A percentile compares a stretch with the other conserved stretches of the same genome.
Conservation (phyloP, 305 asterid species). For the Andrographis paniculata region DNA sequence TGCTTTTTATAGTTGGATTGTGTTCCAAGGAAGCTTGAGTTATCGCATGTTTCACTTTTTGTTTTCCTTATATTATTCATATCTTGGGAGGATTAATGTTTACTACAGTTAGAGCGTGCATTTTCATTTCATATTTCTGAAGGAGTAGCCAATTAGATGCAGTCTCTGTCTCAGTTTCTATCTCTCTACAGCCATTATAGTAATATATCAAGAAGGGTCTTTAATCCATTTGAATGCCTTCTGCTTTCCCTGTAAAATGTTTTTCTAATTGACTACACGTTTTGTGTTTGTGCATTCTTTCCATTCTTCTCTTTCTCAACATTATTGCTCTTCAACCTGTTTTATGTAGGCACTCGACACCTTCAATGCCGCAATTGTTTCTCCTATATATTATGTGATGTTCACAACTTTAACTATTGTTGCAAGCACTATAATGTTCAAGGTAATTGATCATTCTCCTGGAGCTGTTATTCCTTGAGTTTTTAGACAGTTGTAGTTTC, state of each 20-base stretch:
- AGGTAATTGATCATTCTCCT: conserved; percentile 33
- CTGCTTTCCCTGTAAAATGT: neutral
- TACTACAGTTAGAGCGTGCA: too few relatives aligned
- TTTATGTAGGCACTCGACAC: conserved; percentile 72
- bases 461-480: neutral
- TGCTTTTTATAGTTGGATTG: neutral
- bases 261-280: conserved; percentile 1
- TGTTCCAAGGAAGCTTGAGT: too few relatives aligned
- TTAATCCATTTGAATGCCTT: neutral
- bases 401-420: conserved; percentile 74
- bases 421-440: conserved; percentile 84
- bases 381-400: conserved; percentile 87
- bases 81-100: too few relatives aligned
- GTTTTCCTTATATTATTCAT: too few relatives aligned
- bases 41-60: too few relatives aligned
- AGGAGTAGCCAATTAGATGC: too few relatives aligned
- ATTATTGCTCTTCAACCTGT: conserved; percentile 3
- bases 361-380: conserved; percentile 73
- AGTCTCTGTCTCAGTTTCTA: too few relatives aligned
- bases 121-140: too few relatives aligned
- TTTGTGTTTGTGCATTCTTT: neutral
- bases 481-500: neutral
- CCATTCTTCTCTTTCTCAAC: conserved; percentile 7
- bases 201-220: neutral
- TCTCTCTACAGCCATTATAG: too few relatives aligned